Percentiles rank a stretch among this genome's conserved stretches.
Conservation (phyloP, 2,329 filamentous ascomycete species). For the Colletotrichum paranaense region DNA sequence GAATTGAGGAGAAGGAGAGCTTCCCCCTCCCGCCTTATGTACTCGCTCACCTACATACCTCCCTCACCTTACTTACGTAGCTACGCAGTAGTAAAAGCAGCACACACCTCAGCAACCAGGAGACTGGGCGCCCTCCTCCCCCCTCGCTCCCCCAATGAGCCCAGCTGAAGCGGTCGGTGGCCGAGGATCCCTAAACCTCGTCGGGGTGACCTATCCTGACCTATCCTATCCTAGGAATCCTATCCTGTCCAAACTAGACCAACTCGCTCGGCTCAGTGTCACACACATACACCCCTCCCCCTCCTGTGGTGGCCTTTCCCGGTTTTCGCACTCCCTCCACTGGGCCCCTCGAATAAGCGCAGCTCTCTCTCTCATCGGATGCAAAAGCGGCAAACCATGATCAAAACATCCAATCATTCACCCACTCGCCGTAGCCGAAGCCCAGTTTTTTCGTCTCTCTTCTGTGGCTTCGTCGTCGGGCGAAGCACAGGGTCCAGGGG, state of each 20-base stretch:
- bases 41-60: constrained; percentile 7
- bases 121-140: background rate
- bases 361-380: constrained; percentile 23
- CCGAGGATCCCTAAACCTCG: constrained; percentile 26
- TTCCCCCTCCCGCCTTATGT: constrained; percentile 25
- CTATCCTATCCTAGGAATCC: too few relatives aligned
- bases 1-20: background rate
- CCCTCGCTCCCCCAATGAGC: background rate
- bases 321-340: constrained; percentile 16
- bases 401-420: constrained; percentile 10
- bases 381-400: constrained; percentile 13
- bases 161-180: constrained; percentile 20
- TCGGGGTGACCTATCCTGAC: background rate
- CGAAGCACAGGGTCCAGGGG: constrained; percentile 11
- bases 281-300: constrained; percentile 1
- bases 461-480: background rate
- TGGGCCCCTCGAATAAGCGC: background rate
- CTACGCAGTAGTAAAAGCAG: background rate
- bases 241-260: background rate
- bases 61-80: background rate
- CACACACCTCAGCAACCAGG: background rate
- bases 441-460: constrained; percentile 9
- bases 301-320: background rate
- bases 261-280: background rate
- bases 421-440: background rate